Evolutionary conservation across 306 rosid genomes (phyloP).

Genomic region (Phaseolus lunatus): DNA sequence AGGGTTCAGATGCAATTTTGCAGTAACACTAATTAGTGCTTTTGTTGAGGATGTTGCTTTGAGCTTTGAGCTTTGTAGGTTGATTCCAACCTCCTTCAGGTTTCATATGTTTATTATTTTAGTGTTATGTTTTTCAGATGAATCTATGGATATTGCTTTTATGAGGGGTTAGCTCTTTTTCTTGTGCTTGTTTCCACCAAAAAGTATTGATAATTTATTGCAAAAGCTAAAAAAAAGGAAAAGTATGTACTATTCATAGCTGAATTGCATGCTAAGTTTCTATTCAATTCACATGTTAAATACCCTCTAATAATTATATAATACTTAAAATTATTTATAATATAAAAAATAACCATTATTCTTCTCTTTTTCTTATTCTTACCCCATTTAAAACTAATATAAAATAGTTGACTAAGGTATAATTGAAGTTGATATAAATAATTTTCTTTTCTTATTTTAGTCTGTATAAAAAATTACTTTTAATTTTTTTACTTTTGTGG

Average conservation of each 20-base stretch:
- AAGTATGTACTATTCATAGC: too few relatives aligned
- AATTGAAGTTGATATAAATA: too few relatives aligned
- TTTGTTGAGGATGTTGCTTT: not conserved
- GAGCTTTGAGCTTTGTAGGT: not conserved
- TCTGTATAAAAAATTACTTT: too few relatives aligned
- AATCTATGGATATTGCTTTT: slow-evolving; percentile 7
- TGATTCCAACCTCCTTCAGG: slow-evolving; percentile 4
- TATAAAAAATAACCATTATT: too few relatives aligned
- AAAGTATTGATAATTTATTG: not conserved
- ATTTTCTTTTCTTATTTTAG: too few relatives aligned
- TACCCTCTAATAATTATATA: not conserved
- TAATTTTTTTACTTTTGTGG: too few relatives aligned
- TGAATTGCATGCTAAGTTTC: too few relatives aligned
- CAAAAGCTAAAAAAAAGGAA: not conserved
- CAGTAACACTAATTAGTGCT: not conserved
- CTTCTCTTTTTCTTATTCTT: too few relatives aligned
- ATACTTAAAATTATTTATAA: too few relatives aligned
- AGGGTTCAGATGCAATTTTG: not conserved
- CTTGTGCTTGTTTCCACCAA: not conserved
- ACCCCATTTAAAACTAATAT: too few relatives aligned
- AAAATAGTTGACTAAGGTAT: too few relatives aligned
- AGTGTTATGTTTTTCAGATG: not conserved
- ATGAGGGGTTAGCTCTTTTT: not conserved
- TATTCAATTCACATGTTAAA: too few relatives aligned
- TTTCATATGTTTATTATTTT: not conserved